These are phyloP conservation scores for Cercophora samala DNA, from an alignment of 495 filamentous ascomycete genomes.

Conservation along the genomic window DNA sequence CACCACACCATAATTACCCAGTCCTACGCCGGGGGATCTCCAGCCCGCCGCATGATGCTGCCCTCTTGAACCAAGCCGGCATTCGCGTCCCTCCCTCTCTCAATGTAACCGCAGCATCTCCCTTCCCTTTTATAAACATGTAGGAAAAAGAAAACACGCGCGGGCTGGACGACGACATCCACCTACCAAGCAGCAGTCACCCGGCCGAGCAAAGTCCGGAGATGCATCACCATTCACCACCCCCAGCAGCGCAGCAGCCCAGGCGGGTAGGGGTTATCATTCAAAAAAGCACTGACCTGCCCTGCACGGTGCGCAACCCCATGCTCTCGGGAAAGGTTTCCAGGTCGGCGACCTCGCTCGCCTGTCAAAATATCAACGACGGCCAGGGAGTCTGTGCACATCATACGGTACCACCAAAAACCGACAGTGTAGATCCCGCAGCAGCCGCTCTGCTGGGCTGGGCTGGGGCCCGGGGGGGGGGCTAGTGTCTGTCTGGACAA, in stretches of 20 bases:
- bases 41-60: background rate
- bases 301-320: too few species aligned
- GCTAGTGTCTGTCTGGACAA: background rate
- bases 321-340: slow-evolving; percentile 9
- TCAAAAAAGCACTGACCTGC: background rate
- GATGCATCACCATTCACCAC: background rate
- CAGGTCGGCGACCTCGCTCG: slow-evolving; percentile 28
- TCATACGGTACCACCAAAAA: background rate
- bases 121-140: background rate
- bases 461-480: too few species aligned
- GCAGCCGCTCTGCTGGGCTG: background rate
- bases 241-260: background rate
- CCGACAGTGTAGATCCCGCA: slow-evolving; percentile 27
- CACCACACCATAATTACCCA: too few species aligned
- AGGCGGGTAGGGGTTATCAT: background rate
- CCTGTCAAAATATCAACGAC: slow-evolving; percentile 11
- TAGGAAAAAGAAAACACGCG: background rate
- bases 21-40: background rate
- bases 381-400: slow-evolving; percentile 4
- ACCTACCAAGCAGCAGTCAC: background rate
- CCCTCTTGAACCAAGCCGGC: background rate
- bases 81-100: background rate
- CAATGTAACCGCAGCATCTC: background rate
- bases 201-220: background rate
- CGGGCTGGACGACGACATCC: background rate